A percentile compares a stretch with the other conserved stretches of the same genome.
Evolutionary conservation across 2,329 filamentous ascomycete species (phyloP).

Genomic region (Alternaria panax): DNA sequence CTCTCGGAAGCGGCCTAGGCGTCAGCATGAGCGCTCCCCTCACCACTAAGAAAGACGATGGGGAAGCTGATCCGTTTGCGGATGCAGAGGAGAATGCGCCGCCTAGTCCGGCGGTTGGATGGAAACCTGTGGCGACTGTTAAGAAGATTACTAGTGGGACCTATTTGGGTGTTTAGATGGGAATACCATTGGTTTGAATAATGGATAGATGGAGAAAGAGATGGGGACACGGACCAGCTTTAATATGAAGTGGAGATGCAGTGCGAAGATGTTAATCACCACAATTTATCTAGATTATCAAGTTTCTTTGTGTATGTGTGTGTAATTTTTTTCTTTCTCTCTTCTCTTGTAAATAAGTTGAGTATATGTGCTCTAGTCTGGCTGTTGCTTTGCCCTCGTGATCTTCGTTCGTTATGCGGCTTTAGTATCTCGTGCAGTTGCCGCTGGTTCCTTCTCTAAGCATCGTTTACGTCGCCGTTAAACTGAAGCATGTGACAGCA

Average conservation of each 20-base stretch:
- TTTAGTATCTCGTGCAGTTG: too few relatives aligned
- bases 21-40: conserved; percentile 49
- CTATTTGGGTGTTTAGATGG: conserved; percentile 43
- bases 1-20: conserved; percentile 69
- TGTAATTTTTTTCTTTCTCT: neutral
- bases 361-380: too few relatives aligned
- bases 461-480: too few relatives aligned
- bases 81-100: conserved; percentile 60
- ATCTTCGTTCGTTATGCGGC: too few relatives aligned
- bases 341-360: neutral
- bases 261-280: conserved; percentile 1
- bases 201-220: neutral
- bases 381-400: too few relatives aligned
- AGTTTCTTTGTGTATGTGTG: neutral
- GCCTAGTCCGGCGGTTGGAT: conserved; percentile 35
- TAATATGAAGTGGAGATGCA: neutral
- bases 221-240: neutral
- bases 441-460: too few relatives aligned
- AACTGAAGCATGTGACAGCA: too few relatives aligned
- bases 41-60: conserved; percentile 51
- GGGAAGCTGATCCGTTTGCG: conserved; percentile 73
- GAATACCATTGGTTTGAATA: conserved; percentile 1
- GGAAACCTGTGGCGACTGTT: conserved; percentile 45
- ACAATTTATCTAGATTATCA: neutral
- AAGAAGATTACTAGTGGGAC: conserved; percentile 50